Evolutionary conservation across 2,329 filamentous ascomycete genomes (phyloP).

Genomic region (Xylaria sp.): DNA sequence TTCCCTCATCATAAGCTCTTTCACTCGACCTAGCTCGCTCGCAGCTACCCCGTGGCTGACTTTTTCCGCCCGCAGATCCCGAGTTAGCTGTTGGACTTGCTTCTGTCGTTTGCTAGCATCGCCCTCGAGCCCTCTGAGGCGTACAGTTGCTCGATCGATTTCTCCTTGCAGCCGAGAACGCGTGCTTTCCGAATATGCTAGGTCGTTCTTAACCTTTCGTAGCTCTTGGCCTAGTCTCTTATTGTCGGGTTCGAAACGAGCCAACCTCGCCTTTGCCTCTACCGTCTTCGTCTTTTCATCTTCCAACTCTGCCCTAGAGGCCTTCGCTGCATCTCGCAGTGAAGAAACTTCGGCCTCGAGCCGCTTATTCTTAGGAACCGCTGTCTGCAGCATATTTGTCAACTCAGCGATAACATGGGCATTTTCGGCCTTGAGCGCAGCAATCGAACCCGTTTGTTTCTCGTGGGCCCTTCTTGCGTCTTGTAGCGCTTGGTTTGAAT

Average conservation of each 20-base stretch:
- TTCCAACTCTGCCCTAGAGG: neutral
- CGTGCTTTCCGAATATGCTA: neutral
- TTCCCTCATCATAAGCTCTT: neutral
- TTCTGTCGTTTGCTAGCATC: neutral
- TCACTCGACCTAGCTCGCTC: neutral
- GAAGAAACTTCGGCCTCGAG: neutral
- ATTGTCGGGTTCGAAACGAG: neutral
- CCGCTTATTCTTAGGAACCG: neutral
- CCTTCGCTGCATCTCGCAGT: neutral
- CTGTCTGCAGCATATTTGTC: neutral
- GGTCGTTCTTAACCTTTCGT: neutral
- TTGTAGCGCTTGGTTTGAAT: neutral
- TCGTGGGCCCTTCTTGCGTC: neutral
- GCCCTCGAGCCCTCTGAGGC: neutral
- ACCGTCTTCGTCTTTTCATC: neutral
- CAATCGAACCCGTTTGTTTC: neutral
- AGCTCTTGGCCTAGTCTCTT: neutral
- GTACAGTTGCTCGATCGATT: neutral
- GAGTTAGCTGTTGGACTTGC: neutral
- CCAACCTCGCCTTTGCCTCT: neutral
- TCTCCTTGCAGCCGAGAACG: neutral
- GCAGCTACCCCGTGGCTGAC: neutral
- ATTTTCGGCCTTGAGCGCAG: neutral
- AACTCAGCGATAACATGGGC: neutral
- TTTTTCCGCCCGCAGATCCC: neutral